A percentile compares a stretch with the other conserved stretches of the same genome.
These are phyloP conservation scores for Ulota crispa DNA, from an alignment of 225 moss, liverwort and hornwort genomes.

Conservation along the genomic window DNA sequence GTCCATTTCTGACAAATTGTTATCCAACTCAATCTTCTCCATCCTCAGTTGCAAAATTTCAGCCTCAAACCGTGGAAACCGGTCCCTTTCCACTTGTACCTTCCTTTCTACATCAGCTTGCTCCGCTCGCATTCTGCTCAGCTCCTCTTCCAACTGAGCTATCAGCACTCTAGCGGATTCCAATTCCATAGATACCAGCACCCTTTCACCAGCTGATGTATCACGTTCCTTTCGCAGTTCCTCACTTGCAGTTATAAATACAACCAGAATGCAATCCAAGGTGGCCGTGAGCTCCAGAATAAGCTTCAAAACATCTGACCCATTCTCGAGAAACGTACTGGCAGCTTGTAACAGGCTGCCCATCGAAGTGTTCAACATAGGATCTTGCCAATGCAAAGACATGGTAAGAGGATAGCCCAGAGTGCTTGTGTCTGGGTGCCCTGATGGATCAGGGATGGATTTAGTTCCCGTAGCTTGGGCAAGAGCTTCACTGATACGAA, in stretches of 20 bases:
- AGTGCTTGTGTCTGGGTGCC: slow-evolving; percentile 10
- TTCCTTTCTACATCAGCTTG: slow-evolving; percentile 38
- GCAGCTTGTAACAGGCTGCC: slow-evolving; percentile 31
- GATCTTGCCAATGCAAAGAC: slow-evolving; percentile 45
- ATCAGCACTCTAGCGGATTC: slow-evolving; percentile 36
- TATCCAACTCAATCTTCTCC: slow-evolving; percentile 42
- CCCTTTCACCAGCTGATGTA: slow-evolving; percentile 21
- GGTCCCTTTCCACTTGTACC: slow-evolving; percentile 23
- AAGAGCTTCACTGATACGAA: slow-evolving; percentile 41
- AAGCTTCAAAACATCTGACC: slow-evolving; percentile 27
- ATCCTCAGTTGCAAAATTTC: slow-evolving; percentile 34
- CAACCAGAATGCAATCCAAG: slow-evolving; percentile 38
- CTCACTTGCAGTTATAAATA: slow-evolving; percentile 15
- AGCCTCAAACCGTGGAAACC: slow-evolving; percentile 32
- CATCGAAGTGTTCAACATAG: slow-evolving; percentile 40
- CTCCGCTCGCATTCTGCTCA: slow-evolving; percentile 38
- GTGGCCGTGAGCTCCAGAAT: slow-evolving; percentile 41
- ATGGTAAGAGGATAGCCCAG: slow-evolving; percentile 18
- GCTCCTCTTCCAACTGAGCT: slow-evolving; percentile 48
- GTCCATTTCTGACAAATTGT: slow-evolving; percentile 38
- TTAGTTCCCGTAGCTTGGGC: slow-evolving; percentile 45
- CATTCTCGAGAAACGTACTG: slow-evolving; percentile 38
- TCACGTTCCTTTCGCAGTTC: slow-evolving; percentile 36
- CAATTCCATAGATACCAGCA: slow-evolving; percentile 25
- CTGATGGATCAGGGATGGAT: slow-evolving; percentile 6